Percentiles rank a stretch among this genome's conserved stretches.
phyloP scores from a whole-genome alignment of 2,329 filamentous ascomycete genomes.

The Pseudogymnoascus sp. region DNA sequence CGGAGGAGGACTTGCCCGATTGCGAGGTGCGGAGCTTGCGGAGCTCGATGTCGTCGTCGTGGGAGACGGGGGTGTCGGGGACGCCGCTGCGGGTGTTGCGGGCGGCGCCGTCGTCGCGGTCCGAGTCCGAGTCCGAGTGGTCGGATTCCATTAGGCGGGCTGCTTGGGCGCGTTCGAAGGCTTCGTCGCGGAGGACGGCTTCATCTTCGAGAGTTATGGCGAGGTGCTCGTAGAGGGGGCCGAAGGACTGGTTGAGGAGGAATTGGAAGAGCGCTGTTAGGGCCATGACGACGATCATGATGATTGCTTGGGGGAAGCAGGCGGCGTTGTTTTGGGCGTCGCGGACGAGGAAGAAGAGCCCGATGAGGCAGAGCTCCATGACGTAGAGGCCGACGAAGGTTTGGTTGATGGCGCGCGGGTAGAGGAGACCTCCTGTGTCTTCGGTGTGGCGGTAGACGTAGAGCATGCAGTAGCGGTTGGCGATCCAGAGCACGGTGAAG shows the following conservation, averaged over 20 bases:
- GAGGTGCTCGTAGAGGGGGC: slow-evolving; percentile 76
- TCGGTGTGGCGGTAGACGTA: slow-evolving; percentile 85
- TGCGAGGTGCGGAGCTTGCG: neutral
- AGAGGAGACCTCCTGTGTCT: slow-evolving; percentile 88
- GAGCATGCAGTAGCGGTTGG: slow-evolving; percentile 92
- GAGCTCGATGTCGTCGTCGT: slow-evolving; percentile 8
- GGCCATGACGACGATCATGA: slow-evolving; percentile 69
- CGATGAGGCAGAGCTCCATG: slow-evolving; percentile 85
- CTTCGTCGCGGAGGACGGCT: slow-evolving; percentile 80
- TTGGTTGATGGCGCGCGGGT: slow-evolving; percentile 88
- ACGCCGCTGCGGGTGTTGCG: neutral
- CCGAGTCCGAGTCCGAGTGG: slow-evolving; percentile 33
- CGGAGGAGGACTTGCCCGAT: slow-evolving; percentile 9
- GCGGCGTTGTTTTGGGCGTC: slow-evolving; percentile 45
- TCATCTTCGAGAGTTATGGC: slow-evolving; percentile 96
- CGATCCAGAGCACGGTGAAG: slow-evolving; percentile 84
- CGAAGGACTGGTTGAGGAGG: slow-evolving; percentile 74
- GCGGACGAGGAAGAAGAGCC: slow-evolving; percentile 73
- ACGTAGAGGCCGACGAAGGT: slow-evolving; percentile 92
- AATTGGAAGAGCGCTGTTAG: slow-evolving; percentile 72
- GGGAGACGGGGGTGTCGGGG: neutral
- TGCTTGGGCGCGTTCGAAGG: slow-evolving; percentile 73
- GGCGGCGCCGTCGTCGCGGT: neutral
- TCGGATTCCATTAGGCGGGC: slow-evolving; percentile 56
- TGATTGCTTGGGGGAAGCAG: slow-evolving; percentile 68